Evolutionary conservation across 768 basidiomycete species (phyloP).

Genomic region (Pisolithus marmoratus): DNA sequence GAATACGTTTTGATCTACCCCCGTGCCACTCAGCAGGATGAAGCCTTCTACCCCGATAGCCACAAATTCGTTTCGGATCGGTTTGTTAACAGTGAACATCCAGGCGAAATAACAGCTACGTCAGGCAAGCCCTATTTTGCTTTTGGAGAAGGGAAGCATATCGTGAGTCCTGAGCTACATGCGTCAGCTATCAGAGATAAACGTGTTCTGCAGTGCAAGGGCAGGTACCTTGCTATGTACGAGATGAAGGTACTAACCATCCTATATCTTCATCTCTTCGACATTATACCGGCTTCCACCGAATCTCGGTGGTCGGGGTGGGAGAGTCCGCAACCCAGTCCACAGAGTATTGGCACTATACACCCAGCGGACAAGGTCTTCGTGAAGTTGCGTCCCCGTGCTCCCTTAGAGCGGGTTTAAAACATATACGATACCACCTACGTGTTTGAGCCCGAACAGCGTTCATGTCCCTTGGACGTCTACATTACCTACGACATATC

Average conservation of each 20-base stretch:
- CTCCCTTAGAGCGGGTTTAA: no score
- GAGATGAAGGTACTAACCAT: not conserved
- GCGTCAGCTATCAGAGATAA: not conserved
- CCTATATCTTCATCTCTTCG: not conserved
- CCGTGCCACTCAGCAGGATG: conserved; percentile 15
- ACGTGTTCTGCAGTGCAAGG: not conserved
- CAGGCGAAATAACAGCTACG: conserved; percentile 10
- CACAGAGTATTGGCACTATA: not conserved
- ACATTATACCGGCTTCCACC: not conserved
- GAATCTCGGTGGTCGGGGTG: not conserved
- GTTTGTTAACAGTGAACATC: conserved; percentile 12
- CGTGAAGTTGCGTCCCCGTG: not conserved
- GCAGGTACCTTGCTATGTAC: not conserved
- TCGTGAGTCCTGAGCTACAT: conserved; percentile 3
- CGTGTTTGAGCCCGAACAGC: no score
- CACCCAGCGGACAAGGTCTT: not conserved
- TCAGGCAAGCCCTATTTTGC: conserved; percentile 10
- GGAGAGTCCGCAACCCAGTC: not conserved
- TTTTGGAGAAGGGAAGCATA: conserved; percentile 14
- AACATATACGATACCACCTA: no score
- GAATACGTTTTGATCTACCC: conserved; percentile 16
- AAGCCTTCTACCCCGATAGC: conserved; percentile 7
- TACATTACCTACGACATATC: no score
- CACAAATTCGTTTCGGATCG: conserved; percentile 15
- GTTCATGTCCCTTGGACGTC: no score